Base-by-base conservation (phyloP, 2,329 filamentous ascomycete species). In the Polychaeton citri region DNA sequence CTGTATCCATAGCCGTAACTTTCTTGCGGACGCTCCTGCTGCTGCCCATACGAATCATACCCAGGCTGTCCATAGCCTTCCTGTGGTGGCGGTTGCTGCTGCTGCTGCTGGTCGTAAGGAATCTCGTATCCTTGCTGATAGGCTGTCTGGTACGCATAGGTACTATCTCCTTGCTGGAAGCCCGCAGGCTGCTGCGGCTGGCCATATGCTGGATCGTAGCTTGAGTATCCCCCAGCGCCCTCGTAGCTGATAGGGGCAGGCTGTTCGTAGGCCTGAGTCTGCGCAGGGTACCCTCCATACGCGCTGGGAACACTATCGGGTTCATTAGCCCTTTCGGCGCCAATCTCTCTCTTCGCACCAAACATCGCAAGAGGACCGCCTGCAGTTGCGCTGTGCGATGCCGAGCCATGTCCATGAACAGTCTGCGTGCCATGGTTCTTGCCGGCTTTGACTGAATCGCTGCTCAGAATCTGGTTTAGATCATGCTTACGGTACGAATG, bases 401-500 rank as follows among this genome's bases (percentile, higher is more conserved):
- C 46, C 19, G 40, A 37, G 6, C 45, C 43, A 20, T 49, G 32
- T 10, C 42, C 43, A 4, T 39, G 35, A 3, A 41, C 32, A 18
- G 33, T 41, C 20, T 43, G 17, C 10, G 21, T 17, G 12, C 31
- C 52, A 55, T 94, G 85, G 55, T 96, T 98, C 55, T 61, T 86
- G 80, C 35, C 69, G 61, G 38, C 84, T 79, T 44, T 90, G 75
- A 21, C 75, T 72, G 10, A 81, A 65, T 46, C 76, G 72, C 39
- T 76, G 74, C 19, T 62, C 55, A 5, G 79, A 70, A 34, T 64
- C 64, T 62, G 84, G 75, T 37, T 72, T 64, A 30, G 64, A 57
- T 87, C 87, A 95, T 74, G 64, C 4, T 72, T 71, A 30, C 76
- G 75, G 21, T 32, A 19, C 42, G 80, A 76, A 34, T 83, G 71